Percentiles rank a stretch among this genome's conserved stretches.
Conservation (phyloP, 179 eudicot species). For the Silene coronaria region DNA sequence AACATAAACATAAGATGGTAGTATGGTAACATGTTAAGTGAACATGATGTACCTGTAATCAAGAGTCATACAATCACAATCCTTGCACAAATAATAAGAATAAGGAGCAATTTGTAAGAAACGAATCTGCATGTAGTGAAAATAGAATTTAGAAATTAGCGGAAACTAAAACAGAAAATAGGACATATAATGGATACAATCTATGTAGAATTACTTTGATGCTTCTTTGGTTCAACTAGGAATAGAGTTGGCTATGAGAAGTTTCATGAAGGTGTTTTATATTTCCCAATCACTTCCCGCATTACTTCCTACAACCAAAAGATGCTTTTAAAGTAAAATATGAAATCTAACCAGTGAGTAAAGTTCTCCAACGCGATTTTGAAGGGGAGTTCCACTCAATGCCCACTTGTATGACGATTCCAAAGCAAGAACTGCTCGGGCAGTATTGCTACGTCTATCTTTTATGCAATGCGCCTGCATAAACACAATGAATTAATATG, state of each 20-base stretch:
- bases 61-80: slow-evolving; percentile 81
- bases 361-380: slow-evolving; percentile 96
- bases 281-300: neutral
- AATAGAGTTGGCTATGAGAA: neutral
- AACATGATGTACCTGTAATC: slow-evolving; percentile 62
- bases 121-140: slow-evolving; percentile 53
- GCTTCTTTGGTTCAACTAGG: neutral
- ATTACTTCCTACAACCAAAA: neutral
- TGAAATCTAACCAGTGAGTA: slow-evolving; percentile 66
- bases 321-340: neutral
- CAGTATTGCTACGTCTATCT: slow-evolving; percentile 76
- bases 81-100: slow-evolving; percentile 89
- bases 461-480: slow-evolving; percentile 81
- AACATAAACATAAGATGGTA: neutral
- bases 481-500: slow-evolving; percentile 11
- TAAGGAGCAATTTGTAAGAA: slow-evolving; percentile 73
- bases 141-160: neutral
- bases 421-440: slow-evolving; percentile 82
- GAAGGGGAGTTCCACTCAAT: slow-evolving; percentile 97
- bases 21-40: too few species aligned
- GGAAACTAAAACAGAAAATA: slow-evolving; percentile 3
- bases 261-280: neutral
- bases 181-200: neutral
- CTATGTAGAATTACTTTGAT: neutral
- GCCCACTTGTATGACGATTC: slow-evolving; percentile 94